These are phyloP conservation scores for Apiotrichum montevideense DNA, from an alignment of 1,284 basidiomycete species.

Conservation along the genomic window DNA sequence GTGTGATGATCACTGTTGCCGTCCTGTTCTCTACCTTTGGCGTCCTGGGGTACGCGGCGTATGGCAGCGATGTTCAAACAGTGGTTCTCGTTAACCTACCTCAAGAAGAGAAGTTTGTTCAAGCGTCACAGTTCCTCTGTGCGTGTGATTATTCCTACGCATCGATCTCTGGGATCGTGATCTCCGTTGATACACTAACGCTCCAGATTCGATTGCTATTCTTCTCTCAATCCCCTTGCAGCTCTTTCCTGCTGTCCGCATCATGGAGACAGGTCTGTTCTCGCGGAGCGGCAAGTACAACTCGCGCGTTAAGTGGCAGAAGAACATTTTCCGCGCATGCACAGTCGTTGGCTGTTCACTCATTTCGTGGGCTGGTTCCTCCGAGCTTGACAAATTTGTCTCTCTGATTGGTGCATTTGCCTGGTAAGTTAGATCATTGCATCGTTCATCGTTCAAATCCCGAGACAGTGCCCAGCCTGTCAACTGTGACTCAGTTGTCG, in stretches of 20 bases:
- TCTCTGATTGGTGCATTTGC: slow-evolving; percentile 89
- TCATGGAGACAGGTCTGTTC: slow-evolving; percentile 96
- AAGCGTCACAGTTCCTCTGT: slow-evolving; percentile 77
- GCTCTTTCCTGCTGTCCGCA: slow-evolving; percentile 93
- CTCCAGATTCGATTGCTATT: slow-evolving; percentile 69
- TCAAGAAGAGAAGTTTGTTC: slow-evolving; percentile 76
- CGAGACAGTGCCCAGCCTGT: no score
- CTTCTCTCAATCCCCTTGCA: slow-evolving; percentile 89
- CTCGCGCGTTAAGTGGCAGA: slow-evolving; percentile 62
- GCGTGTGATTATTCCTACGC: slow-evolving; percentile 2
- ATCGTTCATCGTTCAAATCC: no score
- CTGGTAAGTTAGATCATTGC: slow-evolving; percentile 57
- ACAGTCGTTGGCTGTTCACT: slow-evolving; percentile 69
- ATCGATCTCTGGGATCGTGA: no score
- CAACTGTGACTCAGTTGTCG: no score
- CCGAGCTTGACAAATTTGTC: slow-evolving; percentile 95
- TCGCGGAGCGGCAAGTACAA: slow-evolving; percentile 65
- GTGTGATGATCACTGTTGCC: slow-evolving; percentile 68
- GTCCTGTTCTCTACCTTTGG: slow-evolving; percentile 89
- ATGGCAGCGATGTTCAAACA: slow-evolving; percentile 80
- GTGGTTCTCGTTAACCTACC: slow-evolving; percentile 95
- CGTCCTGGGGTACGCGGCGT: slow-evolving; percentile 78
- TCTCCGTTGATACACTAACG: no score
- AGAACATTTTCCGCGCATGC: slow-evolving; percentile 80
- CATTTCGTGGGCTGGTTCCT: slow-evolving; percentile 77